phyloP scores from a whole-genome alignment of 2,329 filamentous ascomycete species.

The Nemania sp. region DNA sequence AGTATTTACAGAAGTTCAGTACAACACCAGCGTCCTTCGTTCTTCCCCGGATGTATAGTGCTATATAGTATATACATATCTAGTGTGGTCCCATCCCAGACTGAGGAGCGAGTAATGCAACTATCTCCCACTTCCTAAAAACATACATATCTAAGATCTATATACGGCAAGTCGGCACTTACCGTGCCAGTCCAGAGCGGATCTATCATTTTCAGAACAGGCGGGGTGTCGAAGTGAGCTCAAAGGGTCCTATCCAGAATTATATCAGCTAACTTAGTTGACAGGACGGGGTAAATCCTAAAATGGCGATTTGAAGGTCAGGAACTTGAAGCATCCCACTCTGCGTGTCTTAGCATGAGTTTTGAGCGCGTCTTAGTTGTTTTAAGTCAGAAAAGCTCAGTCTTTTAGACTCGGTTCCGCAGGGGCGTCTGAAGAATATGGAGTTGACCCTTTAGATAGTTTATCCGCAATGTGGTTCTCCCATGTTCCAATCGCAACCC shows the following conservation, averaged over 20 bases:
- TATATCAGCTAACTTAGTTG: too few species aligned
- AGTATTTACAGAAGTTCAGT: too few species aligned
- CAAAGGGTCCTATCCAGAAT: too few species aligned
- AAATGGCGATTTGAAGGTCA: too few species aligned
- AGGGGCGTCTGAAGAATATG: slow-evolving; percentile 10
- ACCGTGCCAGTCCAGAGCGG: too few species aligned
- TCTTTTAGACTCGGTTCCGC: slow-evolving; percentile 7
- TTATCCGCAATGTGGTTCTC: slow-evolving; percentile 1
- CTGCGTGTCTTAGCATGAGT: too few species aligned
- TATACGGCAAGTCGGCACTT: too few species aligned
- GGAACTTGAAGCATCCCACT: too few species aligned
- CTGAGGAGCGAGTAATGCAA: background rate
- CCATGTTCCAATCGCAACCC: slow-evolving; percentile 1
- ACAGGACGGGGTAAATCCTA: too few species aligned
- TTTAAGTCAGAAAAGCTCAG: slow-evolving; percentile 7
- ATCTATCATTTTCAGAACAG: too few species aligned
- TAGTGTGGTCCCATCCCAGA: too few species aligned
- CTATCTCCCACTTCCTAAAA: background rate
- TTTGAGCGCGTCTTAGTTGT: background rate
- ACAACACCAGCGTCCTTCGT: slow-evolving; percentile 9
- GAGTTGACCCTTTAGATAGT: slow-evolving; percentile 1
- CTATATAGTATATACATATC: background rate
- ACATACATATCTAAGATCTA: background rate
- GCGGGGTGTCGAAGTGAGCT: too few species aligned
- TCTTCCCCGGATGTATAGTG: slow-evolving; percentile 3